phyloP scores from a whole-genome alignment of 2,329 filamentous ascomycete species.

The Epicoccum nigrum region DNA sequence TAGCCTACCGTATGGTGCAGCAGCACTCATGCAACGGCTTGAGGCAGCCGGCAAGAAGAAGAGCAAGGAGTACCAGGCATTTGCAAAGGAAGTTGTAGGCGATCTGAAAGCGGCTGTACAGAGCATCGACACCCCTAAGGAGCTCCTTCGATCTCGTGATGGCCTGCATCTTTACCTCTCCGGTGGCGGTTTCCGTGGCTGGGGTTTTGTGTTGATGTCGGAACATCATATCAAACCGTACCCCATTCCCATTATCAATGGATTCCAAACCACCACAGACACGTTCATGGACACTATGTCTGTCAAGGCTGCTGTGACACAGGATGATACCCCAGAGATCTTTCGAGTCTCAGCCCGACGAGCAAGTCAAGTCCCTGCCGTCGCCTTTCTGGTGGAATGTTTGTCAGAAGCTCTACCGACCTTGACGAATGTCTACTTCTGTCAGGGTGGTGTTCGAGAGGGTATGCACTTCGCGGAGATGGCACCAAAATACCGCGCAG shows the following conservation, averaged over 20 bases:
- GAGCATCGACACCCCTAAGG: slow-evolving; percentile 61
- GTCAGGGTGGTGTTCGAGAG: slow-evolving; percentile 85
- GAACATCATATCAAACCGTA: slow-evolving; percentile 76
- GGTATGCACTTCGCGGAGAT: slow-evolving; percentile 79
- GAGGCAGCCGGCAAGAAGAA: slow-evolving; percentile 43
- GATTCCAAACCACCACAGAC: slow-evolving; percentile 69
- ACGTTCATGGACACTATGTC: slow-evolving; percentile 65
- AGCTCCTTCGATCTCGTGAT: slow-evolving; percentile 50
- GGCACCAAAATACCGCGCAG: slow-evolving; percentile 62
- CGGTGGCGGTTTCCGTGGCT: slow-evolving; percentile 88
- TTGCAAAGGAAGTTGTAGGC: slow-evolving; percentile 60
- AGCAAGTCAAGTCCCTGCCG: slow-evolving; percentile 81
- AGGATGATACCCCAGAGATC: slow-evolving; percentile 47
- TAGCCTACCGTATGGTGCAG: slow-evolving; percentile 73
- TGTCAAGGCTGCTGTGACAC: slow-evolving; percentile 51
- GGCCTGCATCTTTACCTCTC: slow-evolving; percentile 75
- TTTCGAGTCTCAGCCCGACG: slow-evolving; percentile 82
- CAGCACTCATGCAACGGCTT: slow-evolving; percentile 65
- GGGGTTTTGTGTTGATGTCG: slow-evolving; percentile 88
- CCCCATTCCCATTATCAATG: slow-evolving; percentile 81
- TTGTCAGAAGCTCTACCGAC: slow-evolving; percentile 72
- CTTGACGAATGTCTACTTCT: slow-evolving; percentile 77
- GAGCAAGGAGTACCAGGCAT: slow-evolving; percentile 53
- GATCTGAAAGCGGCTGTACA: slow-evolving; percentile 67
- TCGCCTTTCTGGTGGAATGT: slow-evolving; percentile 78